Base-by-base conservation (phyloP, 495 filamentous ascomycete species). In the Penicillium lagena region DNA sequence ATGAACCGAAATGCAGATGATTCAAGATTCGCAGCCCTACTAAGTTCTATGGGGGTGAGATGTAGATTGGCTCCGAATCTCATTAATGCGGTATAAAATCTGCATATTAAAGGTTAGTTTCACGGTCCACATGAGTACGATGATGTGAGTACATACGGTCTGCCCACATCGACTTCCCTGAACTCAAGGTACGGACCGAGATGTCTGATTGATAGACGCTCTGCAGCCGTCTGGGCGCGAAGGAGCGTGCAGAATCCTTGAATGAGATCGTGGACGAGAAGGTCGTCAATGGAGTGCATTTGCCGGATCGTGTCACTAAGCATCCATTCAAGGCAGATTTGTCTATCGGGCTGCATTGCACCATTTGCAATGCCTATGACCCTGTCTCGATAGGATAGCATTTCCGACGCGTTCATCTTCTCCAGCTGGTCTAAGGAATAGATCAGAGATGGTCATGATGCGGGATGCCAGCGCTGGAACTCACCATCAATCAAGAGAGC, bases 51-150 rank as follows among this genome's bases (percentile, higher is more conserved):
- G 2, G 43, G 1, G 9, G 6, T 47, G 30, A 58, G 37, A 40
- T 46, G 13, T 7, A 58, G 9, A 6, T 45, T 46, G 8, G 52
- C 52, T 10, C 52, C 40, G 37, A 52, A 58, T 41, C 52, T 41
- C 12, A 58, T 55, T 9, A 58, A 52, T 5, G 48, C 34, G n/a
- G 55, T 32, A 40, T 55, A 58, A 30, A 58, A 52, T 12, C 55
- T 58, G 13, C 29, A 14, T 35, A 22, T 35, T 27, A 35, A 7
- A 5, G 7, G 12, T 29, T 15, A 31, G 17, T 8, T 22, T 15
- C 31, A 22, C 12, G 7, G 7, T 7, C 1, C 15, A 17, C 15
- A 4, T 17, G 15, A 17, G 15, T 4, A 17, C 15, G 15, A 17
- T 17, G 15, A 17, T 17, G 1, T 17, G 4, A 17, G 15, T 12